Evolutionary conservation across 768 basidiomycete genomes (phyloP).

Genomic region (Boletus coccyginus): DNA sequence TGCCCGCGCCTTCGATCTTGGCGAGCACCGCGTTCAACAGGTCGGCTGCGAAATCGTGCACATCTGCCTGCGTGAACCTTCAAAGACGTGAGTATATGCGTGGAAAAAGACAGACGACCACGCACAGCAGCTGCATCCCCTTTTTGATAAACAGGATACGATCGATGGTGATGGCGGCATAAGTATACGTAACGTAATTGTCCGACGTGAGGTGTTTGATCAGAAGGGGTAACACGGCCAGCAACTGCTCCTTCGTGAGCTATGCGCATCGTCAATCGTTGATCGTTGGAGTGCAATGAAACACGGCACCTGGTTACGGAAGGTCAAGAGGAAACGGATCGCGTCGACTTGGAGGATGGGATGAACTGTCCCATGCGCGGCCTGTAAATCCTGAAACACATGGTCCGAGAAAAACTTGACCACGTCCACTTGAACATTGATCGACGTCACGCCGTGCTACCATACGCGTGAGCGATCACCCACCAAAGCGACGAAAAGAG

Average conservation of each 20-base stretch:
- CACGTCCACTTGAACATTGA: slow-evolving; percentile 88
- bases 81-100: neutral
- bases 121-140: slow-evolving; percentile 69
- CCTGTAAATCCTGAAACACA: slow-evolving; percentile 83
- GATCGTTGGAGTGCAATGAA: neutral
- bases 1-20: slow-evolving; percentile 75
- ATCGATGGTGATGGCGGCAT: slow-evolving; percentile 98
- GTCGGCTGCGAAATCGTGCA: slow-evolving; percentile 76
- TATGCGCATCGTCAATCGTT: slow-evolving; percentile 27
- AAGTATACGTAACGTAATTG: slow-evolving; percentile 93
- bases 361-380: slow-evolving; percentile 64
- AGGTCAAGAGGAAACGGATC: slow-evolving; percentile 91
- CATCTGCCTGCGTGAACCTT: slow-evolving; percentile 86
- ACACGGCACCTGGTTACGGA: slow-evolving; percentile 80
- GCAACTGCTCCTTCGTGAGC: slow-evolving; percentile 91
- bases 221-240: slow-evolving; percentile 86
- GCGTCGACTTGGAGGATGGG: slow-evolving; percentile 95
- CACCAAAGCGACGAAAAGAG: neutral
- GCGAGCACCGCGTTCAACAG: slow-evolving; percentile 69
- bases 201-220: slow-evolving; percentile 75
- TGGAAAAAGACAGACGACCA: slow-evolving; percentile 2
- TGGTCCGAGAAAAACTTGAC: slow-evolving; percentile 95
- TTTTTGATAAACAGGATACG: slow-evolving; percentile 89
- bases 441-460: slow-evolving; percentile 90
- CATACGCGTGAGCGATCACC: neutral